Percentiles rank a stretch among this genome's conserved stretches.
Evolutionary conservation across 1,284 basidiomycete genomes (phyloP).

Genomic region (Tilletia indica): DNA sequence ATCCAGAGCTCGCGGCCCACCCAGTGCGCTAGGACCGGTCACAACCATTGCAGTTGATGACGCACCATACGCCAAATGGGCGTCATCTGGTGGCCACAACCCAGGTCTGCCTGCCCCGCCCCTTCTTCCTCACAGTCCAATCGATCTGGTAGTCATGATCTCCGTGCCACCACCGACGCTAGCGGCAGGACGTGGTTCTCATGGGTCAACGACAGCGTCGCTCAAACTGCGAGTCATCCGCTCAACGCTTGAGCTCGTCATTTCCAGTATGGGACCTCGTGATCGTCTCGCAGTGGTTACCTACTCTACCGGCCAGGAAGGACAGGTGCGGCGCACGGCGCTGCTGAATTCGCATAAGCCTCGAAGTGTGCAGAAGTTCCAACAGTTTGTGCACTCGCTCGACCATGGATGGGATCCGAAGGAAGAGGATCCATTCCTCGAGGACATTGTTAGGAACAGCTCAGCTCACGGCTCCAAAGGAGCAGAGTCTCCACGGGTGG

Average conservation of each 20-base stretch:
- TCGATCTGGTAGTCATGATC: slow-evolving; percentile 87
- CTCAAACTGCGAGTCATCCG: slow-evolving; percentile 48
- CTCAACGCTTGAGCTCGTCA: slow-evolving; percentile 47
- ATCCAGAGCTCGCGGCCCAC: neutral
- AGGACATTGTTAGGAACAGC: slow-evolving; percentile 31
- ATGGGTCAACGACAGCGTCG: slow-evolving; percentile 70
- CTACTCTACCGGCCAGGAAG: slow-evolving; percentile 40
- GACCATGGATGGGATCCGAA: slow-evolving; percentile 31
- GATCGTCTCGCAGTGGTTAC: slow-evolving; percentile 47
- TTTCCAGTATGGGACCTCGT: slow-evolving; percentile 42
- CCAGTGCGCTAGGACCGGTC: neutral
- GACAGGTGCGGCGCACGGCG: slow-evolving; percentile 41
- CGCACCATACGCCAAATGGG: slow-evolving; percentile 35
- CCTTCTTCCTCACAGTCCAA: slow-evolving; percentile 71
- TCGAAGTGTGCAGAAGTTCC: slow-evolving; percentile 15
- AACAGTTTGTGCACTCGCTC: slow-evolving; percentile 16
- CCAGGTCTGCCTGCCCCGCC: slow-evolving; percentile 43
- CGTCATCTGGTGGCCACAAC: slow-evolving; percentile 45
- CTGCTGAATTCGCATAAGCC: slow-evolving; percentile 36
- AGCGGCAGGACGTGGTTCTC: slow-evolving; percentile 34
- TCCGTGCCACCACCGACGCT: slow-evolving; percentile 70
- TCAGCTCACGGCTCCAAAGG: slow-evolving; percentile 25
- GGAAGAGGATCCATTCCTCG: slow-evolving; percentile 38
- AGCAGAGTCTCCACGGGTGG: slow-evolving; percentile 38
- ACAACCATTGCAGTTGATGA: slow-evolving; percentile 1